Evolutionary conservation across 345 rosid species (phyloP), one percentile per base, ranked within the genome.

Genomic region (Anacardium occidentale): DNA sequence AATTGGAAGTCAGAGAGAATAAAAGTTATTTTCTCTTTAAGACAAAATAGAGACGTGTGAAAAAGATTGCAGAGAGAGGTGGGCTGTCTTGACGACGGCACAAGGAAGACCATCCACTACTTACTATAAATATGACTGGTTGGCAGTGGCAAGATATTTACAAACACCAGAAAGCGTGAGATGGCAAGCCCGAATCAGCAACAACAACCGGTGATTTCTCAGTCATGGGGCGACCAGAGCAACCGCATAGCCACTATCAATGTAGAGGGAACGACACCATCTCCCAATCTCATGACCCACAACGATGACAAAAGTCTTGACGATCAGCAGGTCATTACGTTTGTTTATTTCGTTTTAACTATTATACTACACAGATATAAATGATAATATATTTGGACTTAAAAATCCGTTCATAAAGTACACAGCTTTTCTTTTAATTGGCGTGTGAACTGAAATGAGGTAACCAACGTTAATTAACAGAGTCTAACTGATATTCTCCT

Each of bases 241-340:
- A 83, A 83, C 63, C 81, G 85, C 22, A 76, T 79, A 64, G 77
- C 77, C 3, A 78, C 86, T 5, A 40, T 80, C 44, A 47, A 70
- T 61, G 56, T 78, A 7, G 79, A 76, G 2, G 85, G 71, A 0
- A 63, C 50, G 7, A 37, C 72, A 3, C 71, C 80, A 1, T 66
- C 62, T 10, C 48, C 71, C 26, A 42, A 53, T 24, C 10, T 8
- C 17, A 24, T 22, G 44, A 3, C 1, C 20, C 64, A 14, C 57
- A 12, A 50, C 60, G 59, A 15, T 13, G 55, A 4, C 61, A 76
- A 68, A 64, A 72, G 10, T 22, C 32, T 66, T 20, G 51, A 74
- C 1, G 77, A 72, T 4, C 68, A 76, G 73, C 77, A 75, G 73
- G 79, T 72, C 15, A 20, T 1, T 72, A 32, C 5, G 29, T 13